phyloP scores from a whole-genome alignment of 192 early-diverging fungal species.

The Backusella luteola region DNA sequence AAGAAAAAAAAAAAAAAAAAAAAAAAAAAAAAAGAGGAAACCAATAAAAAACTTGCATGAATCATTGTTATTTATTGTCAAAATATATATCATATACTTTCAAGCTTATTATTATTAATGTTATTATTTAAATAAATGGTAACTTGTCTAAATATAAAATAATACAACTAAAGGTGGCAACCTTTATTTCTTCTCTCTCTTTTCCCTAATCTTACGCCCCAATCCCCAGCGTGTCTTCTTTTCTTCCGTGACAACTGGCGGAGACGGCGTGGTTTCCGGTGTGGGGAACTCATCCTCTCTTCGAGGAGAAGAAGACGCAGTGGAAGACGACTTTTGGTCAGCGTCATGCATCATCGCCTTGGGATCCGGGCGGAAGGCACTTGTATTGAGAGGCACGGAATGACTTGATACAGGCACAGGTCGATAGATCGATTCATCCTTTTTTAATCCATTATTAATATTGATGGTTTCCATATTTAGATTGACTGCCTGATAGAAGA shows the following conservation, averaged over 20 bases:
- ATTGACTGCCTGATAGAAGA: constrained; percentile 71
- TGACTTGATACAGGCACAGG: not conserved
- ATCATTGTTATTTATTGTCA: not conserved
- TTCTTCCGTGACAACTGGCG: not conserved
- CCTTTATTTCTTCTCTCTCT: constrained; percentile 11
- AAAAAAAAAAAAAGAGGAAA: not conserved
- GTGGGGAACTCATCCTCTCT: not conserved
- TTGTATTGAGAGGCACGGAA: not conserved
- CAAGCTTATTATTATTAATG: not conserved
- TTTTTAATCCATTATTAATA: not conserved
- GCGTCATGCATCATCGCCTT: not conserved
- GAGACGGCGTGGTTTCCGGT: not conserved
- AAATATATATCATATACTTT: not conserved
- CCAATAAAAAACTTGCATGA: not conserved
- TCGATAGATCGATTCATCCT: not conserved
- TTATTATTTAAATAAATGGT: not conserved
- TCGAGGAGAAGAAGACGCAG: not conserved
- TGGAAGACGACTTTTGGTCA: not conserved
- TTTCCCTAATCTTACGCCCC: constrained; percentile 12
- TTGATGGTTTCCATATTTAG: constrained; percentile 26
- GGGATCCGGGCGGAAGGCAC: not conserved
- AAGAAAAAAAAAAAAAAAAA: not conserved
- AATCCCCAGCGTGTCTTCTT: constrained; percentile 20
- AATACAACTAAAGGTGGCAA: not conserved
- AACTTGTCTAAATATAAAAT: not conserved